These are phyloP conservation scores for Candida corydali DNA, from an alignment of 805 yeast species.

Conservation along the genomic window DNA sequence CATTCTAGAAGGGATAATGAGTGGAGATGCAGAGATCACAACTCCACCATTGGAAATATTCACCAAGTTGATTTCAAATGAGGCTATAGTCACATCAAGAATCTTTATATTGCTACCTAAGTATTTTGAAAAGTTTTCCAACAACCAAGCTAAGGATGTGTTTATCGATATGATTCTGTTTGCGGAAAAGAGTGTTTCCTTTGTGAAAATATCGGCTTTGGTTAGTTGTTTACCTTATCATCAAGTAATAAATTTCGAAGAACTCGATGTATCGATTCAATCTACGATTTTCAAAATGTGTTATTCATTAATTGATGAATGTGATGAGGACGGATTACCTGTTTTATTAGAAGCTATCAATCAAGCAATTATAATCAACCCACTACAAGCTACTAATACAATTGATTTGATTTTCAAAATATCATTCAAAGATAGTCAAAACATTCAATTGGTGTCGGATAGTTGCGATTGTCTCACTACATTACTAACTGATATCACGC, in stretches of 20 bases:
- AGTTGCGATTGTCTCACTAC: conserved; percentile 65
- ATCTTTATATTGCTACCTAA: conserved; percentile 52
- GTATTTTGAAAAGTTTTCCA: conserved; percentile 48
- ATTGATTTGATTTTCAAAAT: conserved; percentile 58
- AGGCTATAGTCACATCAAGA: conserved; percentile 43
- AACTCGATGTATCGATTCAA: conserved; percentile 20
- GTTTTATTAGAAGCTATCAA: conserved; percentile 68
- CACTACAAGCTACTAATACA: conserved; percentile 30
- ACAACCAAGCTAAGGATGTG: conserved; percentile 21
- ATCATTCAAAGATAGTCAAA: conserved; percentile 70
- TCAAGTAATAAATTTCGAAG: conserved; percentile 19
- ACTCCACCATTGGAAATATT: conserved; percentile 5
- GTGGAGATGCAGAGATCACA: conserved; percentile 29
- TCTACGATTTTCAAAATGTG: conserved; percentile 36
- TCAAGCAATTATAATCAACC: conserved; percentile 44
- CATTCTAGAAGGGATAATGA: conserved; percentile 38
- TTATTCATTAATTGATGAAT: conserved; percentile 46
- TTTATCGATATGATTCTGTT: conserved; percentile 24
- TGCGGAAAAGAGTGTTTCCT: conserved; percentile 14
- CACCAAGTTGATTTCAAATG: conserved; percentile 11
- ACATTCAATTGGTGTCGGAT: conserved; percentile 63
- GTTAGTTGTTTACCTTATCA: conserved; percentile 52
- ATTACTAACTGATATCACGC: conserved; percentile 46
- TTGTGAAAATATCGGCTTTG: conserved; percentile 32
- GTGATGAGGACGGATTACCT: conserved; percentile 79